Percentiles rank a stretch among this genome's conserved stretches.
Conservation (phyloP, 2,329 filamentous ascomycete species). For the Pseudodiploospora longispora region DNA sequence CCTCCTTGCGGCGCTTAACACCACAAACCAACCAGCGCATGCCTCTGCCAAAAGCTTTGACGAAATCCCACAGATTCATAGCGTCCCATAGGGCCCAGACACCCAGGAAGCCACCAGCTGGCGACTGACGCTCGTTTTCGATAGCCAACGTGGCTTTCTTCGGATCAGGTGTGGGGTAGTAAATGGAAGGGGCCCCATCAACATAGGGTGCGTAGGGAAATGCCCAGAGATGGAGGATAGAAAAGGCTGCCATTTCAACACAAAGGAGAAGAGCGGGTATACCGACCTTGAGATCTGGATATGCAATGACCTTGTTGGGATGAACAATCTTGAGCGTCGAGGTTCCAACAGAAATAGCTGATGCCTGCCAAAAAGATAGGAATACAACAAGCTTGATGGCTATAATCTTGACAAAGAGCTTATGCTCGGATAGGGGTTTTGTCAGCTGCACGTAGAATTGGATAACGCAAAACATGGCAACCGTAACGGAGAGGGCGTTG, state of each 20-base stretch:
- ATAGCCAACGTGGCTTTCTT: constrained; percentile 30
- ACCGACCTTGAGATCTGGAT: constrained; percentile 71
- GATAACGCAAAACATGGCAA: constrained; percentile 84
- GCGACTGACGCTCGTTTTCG: constrained; percentile 38
- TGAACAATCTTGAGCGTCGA: constrained; percentile 55
- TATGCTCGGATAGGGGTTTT: constrained; percentile 57
- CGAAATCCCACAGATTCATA: constrained; percentile 73
- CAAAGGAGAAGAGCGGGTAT: constrained; percentile 72
- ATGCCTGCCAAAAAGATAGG: constrained; percentile 78
- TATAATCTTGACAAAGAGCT: constrained; percentile 70
- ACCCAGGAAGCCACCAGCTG: constrained; percentile 58
- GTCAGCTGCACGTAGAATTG: constrained; percentile 80
- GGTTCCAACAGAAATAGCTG: constrained; percentile 42
- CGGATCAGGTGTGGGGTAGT: constrained; percentile 38
- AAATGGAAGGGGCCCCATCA: constrained; percentile 31
- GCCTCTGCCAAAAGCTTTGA: constrained; percentile 71
- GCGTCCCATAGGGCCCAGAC: constrained; percentile 60
- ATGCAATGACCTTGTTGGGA: constrained; percentile 52
- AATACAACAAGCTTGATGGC: constrained; percentile 91
- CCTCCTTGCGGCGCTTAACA: constrained; percentile 49
- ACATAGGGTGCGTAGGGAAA: constrained; percentile 70
- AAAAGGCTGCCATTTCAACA: constrained; percentile 77
- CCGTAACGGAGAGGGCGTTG: constrained; percentile 62
- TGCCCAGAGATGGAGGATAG: constrained; percentile 71
- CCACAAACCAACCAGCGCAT: constrained; percentile 77